Conservation (phyloP, 2,329 filamentous ascomycete species). For the Fusarium dimerum region DNA sequence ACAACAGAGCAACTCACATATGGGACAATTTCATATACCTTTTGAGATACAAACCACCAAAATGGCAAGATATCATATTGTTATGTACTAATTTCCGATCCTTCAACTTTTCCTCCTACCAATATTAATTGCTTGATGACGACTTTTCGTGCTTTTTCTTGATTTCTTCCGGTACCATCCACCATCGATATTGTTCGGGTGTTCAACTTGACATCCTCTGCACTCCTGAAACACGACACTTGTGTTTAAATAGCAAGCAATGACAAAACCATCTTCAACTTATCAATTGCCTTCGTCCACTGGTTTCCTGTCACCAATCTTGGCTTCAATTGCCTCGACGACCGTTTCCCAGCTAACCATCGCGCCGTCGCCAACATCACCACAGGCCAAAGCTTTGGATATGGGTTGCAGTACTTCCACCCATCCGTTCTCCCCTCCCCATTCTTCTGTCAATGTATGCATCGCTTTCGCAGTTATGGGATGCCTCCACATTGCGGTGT, state of each 20-base stretch:
- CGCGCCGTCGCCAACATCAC: constrained; percentile 77
- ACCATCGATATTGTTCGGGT: no score
- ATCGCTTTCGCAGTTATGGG: constrained; percentile 78
- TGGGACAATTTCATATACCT: constrained; percentile 15
- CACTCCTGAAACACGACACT: no score
- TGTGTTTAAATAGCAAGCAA: no score
- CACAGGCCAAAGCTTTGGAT: constrained; percentile 79
- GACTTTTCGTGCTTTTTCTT: no score
- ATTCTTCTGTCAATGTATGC: constrained; percentile 69
- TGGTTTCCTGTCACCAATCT: constrained; percentile 35
- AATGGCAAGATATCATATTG: no score
- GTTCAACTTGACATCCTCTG: no score
- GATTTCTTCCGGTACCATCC: no score
- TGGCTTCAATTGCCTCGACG: constrained; percentile 62
- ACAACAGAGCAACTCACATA: constrained; percentile 12
- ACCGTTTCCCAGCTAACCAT: constrained; percentile 83
- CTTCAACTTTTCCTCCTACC: no score
- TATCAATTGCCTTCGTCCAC: not conserved
- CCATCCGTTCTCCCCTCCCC: constrained; percentile 56
- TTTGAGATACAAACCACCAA: not conserved
- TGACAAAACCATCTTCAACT: not conserved
- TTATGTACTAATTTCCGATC: no score
- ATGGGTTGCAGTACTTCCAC: constrained; percentile 72
- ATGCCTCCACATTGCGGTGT: constrained; percentile 87
- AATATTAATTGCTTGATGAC: no score